A percentile compares a stretch with the other conserved stretches of the same genome.
These are phyloP conservation scores for Daphne laureola DNA, from an alignment of 441 rosid genomes.

Conservation along the genomic window DNA sequence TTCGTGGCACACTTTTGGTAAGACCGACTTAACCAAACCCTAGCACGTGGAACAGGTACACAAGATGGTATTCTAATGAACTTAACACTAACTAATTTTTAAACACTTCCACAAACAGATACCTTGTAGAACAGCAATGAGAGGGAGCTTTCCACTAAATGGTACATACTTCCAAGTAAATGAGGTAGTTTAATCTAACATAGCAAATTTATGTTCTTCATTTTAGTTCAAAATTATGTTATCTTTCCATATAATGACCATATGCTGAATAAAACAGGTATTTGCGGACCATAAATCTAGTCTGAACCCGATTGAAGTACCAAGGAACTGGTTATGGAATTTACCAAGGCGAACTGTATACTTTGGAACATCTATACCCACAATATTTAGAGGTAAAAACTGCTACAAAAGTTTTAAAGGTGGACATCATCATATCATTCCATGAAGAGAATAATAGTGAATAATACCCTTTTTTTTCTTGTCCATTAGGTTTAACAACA, in stretches of 20 bases:
- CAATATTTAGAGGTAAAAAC: conserved; percentile 43
- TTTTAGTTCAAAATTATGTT: not conserved
- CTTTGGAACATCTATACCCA: conserved; percentile 52
- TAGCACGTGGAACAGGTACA: no score
- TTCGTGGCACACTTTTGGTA: conserved; percentile 60
- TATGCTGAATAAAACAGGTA: conserved; percentile 24
- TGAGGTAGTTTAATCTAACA: conserved; percentile 26
- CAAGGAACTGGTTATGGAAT: conserved; percentile 46
- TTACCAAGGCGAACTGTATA: conserved; percentile 43
- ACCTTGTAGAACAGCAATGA: conserved; percentile 59
- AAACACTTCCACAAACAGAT: conserved; percentile 26
- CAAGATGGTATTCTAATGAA: not conserved
- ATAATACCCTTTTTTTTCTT: conserved; percentile 2
- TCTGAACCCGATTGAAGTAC: conserved; percentile 38
- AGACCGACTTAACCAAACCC: conserved; percentile 7
- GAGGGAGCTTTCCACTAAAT: conserved; percentile 55
- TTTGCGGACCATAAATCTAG: conserved; percentile 60
- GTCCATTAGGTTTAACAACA: conserved; percentile 37
- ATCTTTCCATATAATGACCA: not conserved
- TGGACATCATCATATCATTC: conserved; percentile 11
- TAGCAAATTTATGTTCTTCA: not conserved
- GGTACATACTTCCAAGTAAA: conserved; percentile 65
- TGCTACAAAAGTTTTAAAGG: conserved; percentile 32
- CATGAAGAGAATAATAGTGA: not conserved
- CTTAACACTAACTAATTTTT: conserved; percentile 7